Evolutionary conservation across 192 early-diverging fungal species (phyloP).

Genomic region (Podila minutissima): DNA sequence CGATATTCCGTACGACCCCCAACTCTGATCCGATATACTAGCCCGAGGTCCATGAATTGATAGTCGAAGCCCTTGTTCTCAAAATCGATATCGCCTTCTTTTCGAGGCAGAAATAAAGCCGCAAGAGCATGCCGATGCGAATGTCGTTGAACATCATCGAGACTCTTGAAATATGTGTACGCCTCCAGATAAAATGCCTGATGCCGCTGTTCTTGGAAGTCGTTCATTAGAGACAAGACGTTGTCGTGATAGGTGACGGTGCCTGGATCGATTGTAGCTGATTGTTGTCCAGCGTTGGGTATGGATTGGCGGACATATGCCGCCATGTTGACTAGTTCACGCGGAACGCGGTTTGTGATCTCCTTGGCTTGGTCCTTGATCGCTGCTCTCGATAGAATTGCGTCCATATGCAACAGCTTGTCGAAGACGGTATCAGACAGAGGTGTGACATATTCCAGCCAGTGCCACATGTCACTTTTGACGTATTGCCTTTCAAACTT

Average conservation of each 20-base stretch:
- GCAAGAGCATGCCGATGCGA: conserved; percentile 20
- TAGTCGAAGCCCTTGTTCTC: conserved; percentile 24
- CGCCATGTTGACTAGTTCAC: conserved; percentile 24
- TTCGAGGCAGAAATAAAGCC: conserved; percentile 29
- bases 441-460: conserved; percentile 30
- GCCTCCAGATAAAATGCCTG: conserved; percentile 1
- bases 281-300: not conserved
- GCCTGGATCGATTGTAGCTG: not conserved
- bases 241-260: not conserved
- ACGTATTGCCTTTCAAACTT: conserved; percentile 30
- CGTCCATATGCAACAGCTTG: conserved; percentile 11
- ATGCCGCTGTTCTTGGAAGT: not conserved
- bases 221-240: not conserved
- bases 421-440: conserved; percentile 20
- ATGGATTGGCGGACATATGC: conserved; percentile 1
- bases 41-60: conserved; percentile 28
- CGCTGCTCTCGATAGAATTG: conserved; percentile 3
- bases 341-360: conserved; percentile 34
- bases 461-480: conserved; percentile 12
- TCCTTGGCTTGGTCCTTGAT: conserved; percentile 21
- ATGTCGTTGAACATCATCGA: conserved; percentile 7
- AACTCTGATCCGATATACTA: conserved; percentile 23
- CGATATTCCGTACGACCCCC: conserved; percentile 6
- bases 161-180: not conserved
- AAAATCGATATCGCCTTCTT: conserved; percentile 7